Evolutionary conservation across 2,329 filamentous ascomycete genomes (phyloP), one percentile per base, ranked within the genome.

Genomic region (Ophiostoma triangulosporum): DNA sequence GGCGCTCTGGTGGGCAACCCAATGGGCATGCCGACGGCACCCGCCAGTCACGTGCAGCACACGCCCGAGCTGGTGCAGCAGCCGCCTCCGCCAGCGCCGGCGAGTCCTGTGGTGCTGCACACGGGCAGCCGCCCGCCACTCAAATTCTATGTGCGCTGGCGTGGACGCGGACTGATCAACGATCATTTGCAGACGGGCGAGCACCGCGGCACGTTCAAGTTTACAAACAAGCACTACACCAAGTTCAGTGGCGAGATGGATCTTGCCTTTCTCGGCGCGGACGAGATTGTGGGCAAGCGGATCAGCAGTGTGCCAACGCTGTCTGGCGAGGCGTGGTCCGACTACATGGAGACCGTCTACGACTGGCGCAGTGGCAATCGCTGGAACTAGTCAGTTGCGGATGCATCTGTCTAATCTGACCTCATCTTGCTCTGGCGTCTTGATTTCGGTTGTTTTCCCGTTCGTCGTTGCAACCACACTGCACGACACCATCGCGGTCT

Each of bases 171-270:
- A n/a, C 62, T 58, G 0, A 57, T 56, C 12, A 59, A 62, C 26
- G 60, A 60, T 15, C 40, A 60, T 53, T 59, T 62, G 54, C 54
- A 60, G 45, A 51, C 50, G 5, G 35, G 54, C 6, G 57, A 60
- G n/a, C 54, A 60, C 31, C 49, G 58, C 1, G 64, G 64, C 12
- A 57, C 56, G 20, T 59, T 65, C 57, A 61, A 55, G 36, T 65
- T 64, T 40, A 52, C 57, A 1, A 60, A 62, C 53, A 57, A 60
- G 31, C 58, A 60, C 49, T 64, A 61, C 59, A 60, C 59, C 26
- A 60, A 56, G 31, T 64, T 65, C 49, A 38, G 57, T 0, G 62
- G 60, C 48, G 51, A 59, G 48, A 60, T 61, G 50, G 56, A 60
- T 51, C 53, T 64, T 9, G 36, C 51, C n/a, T 60, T 60, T 26